Conservation (phyloP, 2,329 filamentous ascomycete genomes). For the Ophiostoma fasciatum region DNA sequence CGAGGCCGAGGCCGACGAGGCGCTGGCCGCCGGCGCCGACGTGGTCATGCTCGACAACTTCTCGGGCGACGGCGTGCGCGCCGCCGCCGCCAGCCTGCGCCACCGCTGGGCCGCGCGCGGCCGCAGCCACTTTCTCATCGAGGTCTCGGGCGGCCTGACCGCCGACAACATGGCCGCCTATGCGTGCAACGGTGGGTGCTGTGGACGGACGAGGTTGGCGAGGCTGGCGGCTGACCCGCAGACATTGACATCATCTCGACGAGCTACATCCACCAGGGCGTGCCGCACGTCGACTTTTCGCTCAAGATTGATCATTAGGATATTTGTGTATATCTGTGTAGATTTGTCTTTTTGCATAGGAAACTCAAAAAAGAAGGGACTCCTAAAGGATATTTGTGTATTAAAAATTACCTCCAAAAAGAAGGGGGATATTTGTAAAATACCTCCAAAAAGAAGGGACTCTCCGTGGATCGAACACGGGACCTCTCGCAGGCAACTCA, state of each 20-base stretch:
- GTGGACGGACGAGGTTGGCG: neutral
- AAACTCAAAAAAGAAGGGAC: too few relatives aligned
- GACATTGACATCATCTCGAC: conserved; percentile 95
- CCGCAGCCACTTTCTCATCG: conserved; percentile 53
- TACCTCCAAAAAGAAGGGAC: conserved; percentile 5
- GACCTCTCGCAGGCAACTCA: conserved; percentile 8
- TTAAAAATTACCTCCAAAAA: too few relatives aligned
- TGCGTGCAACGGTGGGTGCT: conserved; percentile 51
- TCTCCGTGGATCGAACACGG: conserved; percentile 10
- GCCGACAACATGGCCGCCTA: conserved; percentile 71
- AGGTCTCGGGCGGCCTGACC: conserved; percentile 83
- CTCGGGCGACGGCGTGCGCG: conserved; percentile 58
- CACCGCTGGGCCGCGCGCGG: conserved; percentile 61
- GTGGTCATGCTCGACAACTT: conserved; percentile 98
- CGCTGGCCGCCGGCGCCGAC: conserved; percentile 80
- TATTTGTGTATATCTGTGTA: conserved; percentile 96
- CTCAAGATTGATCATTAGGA: conserved; percentile 57
- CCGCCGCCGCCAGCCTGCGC: conserved; percentile 62
- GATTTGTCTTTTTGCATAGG: conserved; percentile 33
- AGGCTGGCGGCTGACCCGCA: conserved; percentile 14
- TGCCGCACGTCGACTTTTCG: conserved; percentile 87
- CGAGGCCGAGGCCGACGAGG: conserved; percentile 79
- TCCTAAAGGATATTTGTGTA: neutral
- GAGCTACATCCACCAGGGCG: conserved; percentile 92
- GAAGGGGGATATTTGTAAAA: neutral